Percentiles rank a stretch among this genome's conserved stretches.
Conservation (phyloP, 2,329 filamentous ascomycete species). For the Clonostachys sp. region DNA sequence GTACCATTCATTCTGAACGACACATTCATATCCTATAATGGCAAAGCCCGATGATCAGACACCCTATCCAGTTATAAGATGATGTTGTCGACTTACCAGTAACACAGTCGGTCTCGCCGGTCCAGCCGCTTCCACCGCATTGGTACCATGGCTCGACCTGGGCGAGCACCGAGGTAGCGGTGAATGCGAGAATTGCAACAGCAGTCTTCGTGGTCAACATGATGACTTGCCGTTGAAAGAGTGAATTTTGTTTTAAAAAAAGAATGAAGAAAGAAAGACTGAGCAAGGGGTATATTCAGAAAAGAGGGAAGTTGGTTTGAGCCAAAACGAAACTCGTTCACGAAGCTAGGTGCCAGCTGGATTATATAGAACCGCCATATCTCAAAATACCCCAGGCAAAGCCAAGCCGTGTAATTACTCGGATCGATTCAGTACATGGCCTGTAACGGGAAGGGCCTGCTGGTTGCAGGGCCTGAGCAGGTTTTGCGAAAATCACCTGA, state of each 20-base stretch:
- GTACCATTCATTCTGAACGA: constrained; percentile 31
- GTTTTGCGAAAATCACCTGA: no score
- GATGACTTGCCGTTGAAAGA: not conserved
- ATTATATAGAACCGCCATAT: no score
- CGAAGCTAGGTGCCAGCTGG: not conserved
- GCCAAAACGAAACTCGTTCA: not conserved
- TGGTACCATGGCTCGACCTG: not conserved
- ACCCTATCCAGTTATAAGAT: no score
- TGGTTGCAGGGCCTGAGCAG: no score
- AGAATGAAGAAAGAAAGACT: not conserved
- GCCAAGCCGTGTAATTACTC: no score
- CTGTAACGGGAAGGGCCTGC: no score
- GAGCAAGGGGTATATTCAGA: no score
- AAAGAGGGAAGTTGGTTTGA: not conserved
- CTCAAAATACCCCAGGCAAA: no score
- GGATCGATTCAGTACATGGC: no score
- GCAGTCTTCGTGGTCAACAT: not conserved
- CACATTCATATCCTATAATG: constrained; percentile 2
- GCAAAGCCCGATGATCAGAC: no score
- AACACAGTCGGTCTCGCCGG: not conserved
- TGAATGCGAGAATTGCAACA: not conserved
- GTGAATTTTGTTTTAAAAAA: not conserved
- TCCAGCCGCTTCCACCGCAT: not conserved
- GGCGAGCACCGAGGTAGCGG: not conserved
- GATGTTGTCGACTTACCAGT: not conserved